phyloP scores from a whole-genome alignment of 2,329 filamentous ascomycete genomes.

The Trichoderma afroharzianum region DNA sequence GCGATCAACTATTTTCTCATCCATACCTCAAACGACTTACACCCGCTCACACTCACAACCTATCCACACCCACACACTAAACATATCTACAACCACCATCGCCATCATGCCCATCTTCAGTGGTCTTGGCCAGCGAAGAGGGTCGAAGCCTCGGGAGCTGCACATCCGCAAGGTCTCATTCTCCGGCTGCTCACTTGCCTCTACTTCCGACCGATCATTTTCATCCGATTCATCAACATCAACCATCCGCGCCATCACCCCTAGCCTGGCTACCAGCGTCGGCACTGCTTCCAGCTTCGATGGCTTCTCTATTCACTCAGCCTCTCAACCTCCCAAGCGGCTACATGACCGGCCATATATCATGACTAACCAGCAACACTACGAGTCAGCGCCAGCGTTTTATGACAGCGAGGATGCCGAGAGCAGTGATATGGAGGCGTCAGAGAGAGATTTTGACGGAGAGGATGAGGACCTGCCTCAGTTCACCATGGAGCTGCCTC shows the following conservation, averaged over 20 bases:
- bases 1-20: background rate
- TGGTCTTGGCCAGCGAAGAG: slow-evolving; percentile 36
- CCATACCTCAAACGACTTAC: slow-evolving; percentile 9
- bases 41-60: background rate
- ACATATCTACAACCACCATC: slow-evolving; percentile 3
- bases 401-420: slow-evolving; percentile 29
- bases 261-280: slow-evolving; percentile 25
- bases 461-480: slow-evolving; percentile 11
- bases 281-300: slow-evolving; percentile 29
- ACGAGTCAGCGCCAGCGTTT: slow-evolving; percentile 27
- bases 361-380: slow-evolving; percentile 20
- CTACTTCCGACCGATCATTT: slow-evolving; percentile 31
- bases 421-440: slow-evolving; percentile 25
- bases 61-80: background rate
- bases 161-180: slow-evolving; percentile 42
- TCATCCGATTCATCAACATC: slow-evolving; percentile 29
- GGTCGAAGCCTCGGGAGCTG: slow-evolving; percentile 36
- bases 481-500: slow-evolving; percentile 30
- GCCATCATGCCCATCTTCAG: slow-evolving; percentile 36
- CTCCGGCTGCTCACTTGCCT: slow-evolving; percentile 38
- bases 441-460: slow-evolving; percentile 21
- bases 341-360: slow-evolving; percentile 36
- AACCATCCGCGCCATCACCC: slow-evolving; percentile 24
- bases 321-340: slow-evolving; percentile 35
- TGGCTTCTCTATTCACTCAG: slow-evolving; percentile 34